Conservation (phyloP, 2,329 filamentous ascomycete species). For the Colletotrichum endophyticum region DNA sequence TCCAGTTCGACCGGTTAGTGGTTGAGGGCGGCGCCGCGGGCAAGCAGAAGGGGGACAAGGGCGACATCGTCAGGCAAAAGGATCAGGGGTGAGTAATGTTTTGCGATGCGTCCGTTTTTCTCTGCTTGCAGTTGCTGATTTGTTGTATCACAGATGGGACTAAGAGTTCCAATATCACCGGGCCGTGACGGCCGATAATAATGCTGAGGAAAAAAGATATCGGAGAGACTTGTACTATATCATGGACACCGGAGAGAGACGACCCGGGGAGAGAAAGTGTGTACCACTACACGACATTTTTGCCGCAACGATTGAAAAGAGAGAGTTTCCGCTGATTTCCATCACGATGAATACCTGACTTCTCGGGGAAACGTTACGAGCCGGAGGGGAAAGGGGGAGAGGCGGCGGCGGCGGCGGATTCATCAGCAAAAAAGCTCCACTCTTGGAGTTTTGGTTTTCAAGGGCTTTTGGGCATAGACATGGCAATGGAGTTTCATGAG, state of each 20-base stretch:
- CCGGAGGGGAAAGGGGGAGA: not conserved
- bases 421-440: not conserved
- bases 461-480: constrained; percentile 7
- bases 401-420: not conserved
- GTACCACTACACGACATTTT: not conserved
- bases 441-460: not conserved
- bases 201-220: not conserved
- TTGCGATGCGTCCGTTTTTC: not conserved
- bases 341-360: not conserved
- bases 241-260: not conserved
- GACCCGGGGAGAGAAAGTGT: not conserved
- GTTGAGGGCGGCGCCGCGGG: constrained; percentile 88
- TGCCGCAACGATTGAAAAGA: not conserved
- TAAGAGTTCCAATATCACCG: not conserved
- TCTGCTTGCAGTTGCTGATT: not conserved
- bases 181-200: not conserved
- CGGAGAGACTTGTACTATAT: constrained; percentile 1
- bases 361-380: not conserved
- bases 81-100: constrained; percentile 69
- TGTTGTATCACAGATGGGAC: not conserved
- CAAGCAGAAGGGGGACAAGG: constrained; percentile 71
- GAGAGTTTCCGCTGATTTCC: not conserved
- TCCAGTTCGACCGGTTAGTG: constrained; percentile 87
- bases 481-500: constrained; percentile 12
- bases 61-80: constrained; percentile 76